Evolutionary conservation across 352 stramenopile species (phyloP), one percentile per base, ranked within the genome.

Genomic region (Phytophthora litchii): DNA sequence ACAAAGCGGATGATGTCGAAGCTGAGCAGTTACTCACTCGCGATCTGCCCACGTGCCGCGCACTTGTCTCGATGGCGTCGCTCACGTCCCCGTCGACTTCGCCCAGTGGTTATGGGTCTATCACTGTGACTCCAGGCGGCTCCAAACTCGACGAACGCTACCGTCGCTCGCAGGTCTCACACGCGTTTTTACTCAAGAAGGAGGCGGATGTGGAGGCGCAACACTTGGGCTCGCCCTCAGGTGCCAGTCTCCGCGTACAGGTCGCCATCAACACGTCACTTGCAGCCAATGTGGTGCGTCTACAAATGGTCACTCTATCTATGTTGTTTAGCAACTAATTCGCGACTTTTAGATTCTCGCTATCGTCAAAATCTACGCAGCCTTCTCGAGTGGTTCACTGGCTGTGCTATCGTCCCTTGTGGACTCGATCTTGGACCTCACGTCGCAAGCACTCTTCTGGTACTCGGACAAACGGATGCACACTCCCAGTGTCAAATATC

Each of bases 401-500:
- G 95, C 92, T 0, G 92, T 99, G 43, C 72, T 99, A 20, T 97
- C 96, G 34, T 97, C 96, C 25, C 75, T 98, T 6, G 81, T 98
- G 16, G 96, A 99, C 66, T 97, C 86, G 4, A 87, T 98, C 36
- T 71, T 99, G 27, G 96, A 99, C 67, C 81, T 99, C 13, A 88
- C 97, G 27, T 97, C 88, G 12, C 94, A 98, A 58, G 78, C 78
- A 32, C 86, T 99, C 10, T 89, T 99, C 27, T 96, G 89, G 70
- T 98, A 97, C 70, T 97, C 95, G 34, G 94, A 98, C 72, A 92
- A 96, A 56, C 87, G 73, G 57, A 94, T 91, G 77, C 84, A 95
- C 65, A 94, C 86, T 29, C 86, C 80, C 8, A 89, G 83, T 34
- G 87, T 94, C 37, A 87, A 97, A 64, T 99, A 99, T 74, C 96